A percentile compares a stretch with the other conserved stretches of the same genome.
phyloP scores from a whole-genome alignment of 1,139 yeast species.

The Debaryomycetaceae sp. region DNA sequence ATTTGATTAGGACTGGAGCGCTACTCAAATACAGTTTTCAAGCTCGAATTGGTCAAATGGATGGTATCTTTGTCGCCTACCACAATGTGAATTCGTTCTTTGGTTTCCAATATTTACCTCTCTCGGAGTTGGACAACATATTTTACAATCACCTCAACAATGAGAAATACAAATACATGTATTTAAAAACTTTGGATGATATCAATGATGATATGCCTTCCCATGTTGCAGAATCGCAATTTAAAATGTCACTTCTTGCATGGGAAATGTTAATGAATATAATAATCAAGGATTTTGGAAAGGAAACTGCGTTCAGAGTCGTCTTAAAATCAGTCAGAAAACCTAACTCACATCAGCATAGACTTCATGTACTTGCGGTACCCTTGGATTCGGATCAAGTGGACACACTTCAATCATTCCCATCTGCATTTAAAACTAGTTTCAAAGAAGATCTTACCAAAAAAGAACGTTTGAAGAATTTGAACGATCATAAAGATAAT shows the following conservation, averaged over 20 bases:
- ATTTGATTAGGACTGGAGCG: constrained; percentile 68
- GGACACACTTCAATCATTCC: constrained; percentile 21
- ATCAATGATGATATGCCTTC: constrained; percentile 37
- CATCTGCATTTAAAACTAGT: constrained; percentile 22
- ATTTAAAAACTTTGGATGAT: constrained; percentile 28
- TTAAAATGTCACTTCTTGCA: constrained; percentile 58
- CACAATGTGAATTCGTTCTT: constrained; percentile 79
- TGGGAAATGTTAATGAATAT: constrained; percentile 51
- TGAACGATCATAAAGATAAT: constrained; percentile 16
- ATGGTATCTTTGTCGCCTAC: constrained; percentile 89
- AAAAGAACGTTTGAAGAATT: constrained; percentile 16
- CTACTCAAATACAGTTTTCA: constrained; percentile 83
- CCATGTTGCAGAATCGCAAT: constrained; percentile 68
- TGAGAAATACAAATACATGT: constrained; percentile 27
- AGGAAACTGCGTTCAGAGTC: constrained; percentile 27
- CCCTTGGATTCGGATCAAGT: constrained; percentile 28
- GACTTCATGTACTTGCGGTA: constrained; percentile 26
- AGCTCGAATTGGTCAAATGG: constrained; percentile 95
- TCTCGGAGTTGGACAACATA: constrained; percentile 61
- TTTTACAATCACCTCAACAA: constrained; percentile 21
- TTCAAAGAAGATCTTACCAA: constrained; percentile 19
- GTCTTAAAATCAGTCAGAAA: constrained; percentile 18
- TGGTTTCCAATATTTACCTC: constrained; percentile 87
- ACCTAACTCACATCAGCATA: constrained; percentile 6
- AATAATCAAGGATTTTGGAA: constrained; percentile 26